phyloP scores from a whole-genome alignment of 306 rosid genomes.

The Corylus americana region DNA sequence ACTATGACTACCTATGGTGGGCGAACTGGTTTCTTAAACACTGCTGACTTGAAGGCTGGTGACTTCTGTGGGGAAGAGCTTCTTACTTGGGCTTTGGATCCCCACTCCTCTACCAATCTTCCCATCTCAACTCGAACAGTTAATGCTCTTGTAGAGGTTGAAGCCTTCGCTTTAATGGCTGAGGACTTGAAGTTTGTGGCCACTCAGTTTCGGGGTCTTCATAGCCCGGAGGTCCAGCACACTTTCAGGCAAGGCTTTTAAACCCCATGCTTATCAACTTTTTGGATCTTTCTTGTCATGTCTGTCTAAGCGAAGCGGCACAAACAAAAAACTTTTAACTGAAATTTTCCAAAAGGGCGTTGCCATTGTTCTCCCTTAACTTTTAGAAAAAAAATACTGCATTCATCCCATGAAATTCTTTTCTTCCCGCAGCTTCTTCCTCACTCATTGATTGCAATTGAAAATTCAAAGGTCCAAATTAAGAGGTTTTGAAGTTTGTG shows the following conservation, averaged over 20 bases:
- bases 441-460: too few species aligned
- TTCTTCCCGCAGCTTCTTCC: too few species aligned
- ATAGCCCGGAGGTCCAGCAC: constrained; percentile 64
- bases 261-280: constrained; percentile 15
- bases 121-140: constrained; percentile 84
- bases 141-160: constrained; percentile 67
- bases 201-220: constrained; percentile 71
- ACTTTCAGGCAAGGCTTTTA: constrained; percentile 61
- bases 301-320: not conserved
- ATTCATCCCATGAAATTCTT: too few species aligned
- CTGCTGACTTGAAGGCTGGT: constrained; percentile 60
- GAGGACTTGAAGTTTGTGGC: constrained; percentile 72
- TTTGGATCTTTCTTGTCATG: not conserved
- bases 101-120: constrained; percentile 52
- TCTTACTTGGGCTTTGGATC: constrained; percentile 89
- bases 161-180: constrained; percentile 80
- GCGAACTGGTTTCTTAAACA: constrained; percentile 68
- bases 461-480: too few species aligned
- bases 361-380: too few species aligned
- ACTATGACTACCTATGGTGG: constrained; percentile 71
- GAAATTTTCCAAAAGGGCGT: too few species aligned
- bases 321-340: not conserved
- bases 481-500: too few species aligned
- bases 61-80: constrained; percentile 98
- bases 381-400: too few species aligned